Evolutionary conservation across 768 basidiomycete species (phyloP).

Genomic region (Serendipita vermifera): DNA sequence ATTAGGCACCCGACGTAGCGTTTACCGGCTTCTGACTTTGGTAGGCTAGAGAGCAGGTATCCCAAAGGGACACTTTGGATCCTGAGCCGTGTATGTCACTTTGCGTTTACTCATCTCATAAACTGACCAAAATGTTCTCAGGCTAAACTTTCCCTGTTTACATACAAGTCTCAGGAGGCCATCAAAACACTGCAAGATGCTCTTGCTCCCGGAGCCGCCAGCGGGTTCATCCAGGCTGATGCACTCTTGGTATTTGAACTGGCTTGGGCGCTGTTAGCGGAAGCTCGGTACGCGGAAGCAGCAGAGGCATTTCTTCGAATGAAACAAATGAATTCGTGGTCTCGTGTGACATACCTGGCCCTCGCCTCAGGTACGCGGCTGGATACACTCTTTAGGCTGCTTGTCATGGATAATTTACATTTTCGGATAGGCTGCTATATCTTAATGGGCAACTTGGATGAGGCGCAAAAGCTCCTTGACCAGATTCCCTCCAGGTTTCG

Average conservation of each 20-base stretch:
- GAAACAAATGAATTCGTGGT: slow-evolving; percentile 61
- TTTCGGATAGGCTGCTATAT: slow-evolving; percentile 43
- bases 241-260: slow-evolving; percentile 62
- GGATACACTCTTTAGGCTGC: background rate
- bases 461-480: slow-evolving; percentile 51
- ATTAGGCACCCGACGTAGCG: slow-evolving; percentile 15
- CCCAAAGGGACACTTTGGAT: slow-evolving; percentile 63
- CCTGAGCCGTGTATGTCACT: slow-evolving; percentile 42
- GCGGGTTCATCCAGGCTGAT: slow-evolving; percentile 58
- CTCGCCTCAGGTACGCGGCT: slow-evolving; percentile 48
- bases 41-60: slow-evolving; percentile 42
- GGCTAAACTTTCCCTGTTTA: slow-evolving; percentile 70
- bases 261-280: slow-evolving; percentile 58
- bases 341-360: slow-evolving; percentile 63
- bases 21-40: background rate
- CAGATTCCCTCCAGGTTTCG: slow-evolving; percentile 46
- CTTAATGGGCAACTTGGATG: slow-evolving; percentile 39
- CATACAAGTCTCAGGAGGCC: slow-evolving; percentile 47
- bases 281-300: slow-evolving; percentile 51
- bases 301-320: slow-evolving; percentile 53
- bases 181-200: slow-evolving; percentile 49
- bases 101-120: background rate
- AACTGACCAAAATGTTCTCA: slow-evolving; percentile 18
- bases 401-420: background rate
- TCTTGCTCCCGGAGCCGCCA: slow-evolving; percentile 33